Percentiles rank a stretch among this genome's conserved stretches.
phyloP scores from a whole-genome alignment of 768 basidiomycete genomes.

The Ramaria sp. region DNA sequence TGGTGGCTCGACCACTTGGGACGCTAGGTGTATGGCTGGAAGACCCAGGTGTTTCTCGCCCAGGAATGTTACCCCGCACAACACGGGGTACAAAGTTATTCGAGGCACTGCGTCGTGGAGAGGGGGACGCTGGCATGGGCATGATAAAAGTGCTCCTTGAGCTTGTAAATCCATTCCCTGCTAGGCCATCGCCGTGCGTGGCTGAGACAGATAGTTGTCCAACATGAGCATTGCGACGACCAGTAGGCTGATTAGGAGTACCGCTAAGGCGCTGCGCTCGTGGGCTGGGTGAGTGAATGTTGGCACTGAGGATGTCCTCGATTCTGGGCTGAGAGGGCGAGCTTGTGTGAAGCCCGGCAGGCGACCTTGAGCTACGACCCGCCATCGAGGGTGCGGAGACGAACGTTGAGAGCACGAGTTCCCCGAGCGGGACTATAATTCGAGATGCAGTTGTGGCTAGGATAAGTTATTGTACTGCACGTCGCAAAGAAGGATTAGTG shows the following conservation, averaged over 20 bases:
- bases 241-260: background rate
- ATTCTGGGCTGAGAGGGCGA: background rate
- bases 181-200: background rate
- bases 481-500: too few species aligned
- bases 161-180: background rate
- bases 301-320: conserved; percentile 2
- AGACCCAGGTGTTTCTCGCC: conserved; percentile 16
- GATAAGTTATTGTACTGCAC: too few species aligned
- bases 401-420: background rate
- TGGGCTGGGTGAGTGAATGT: background rate
- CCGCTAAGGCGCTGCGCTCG: background rate
- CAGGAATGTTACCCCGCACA: conserved; percentile 44
- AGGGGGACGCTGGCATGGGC: background rate
- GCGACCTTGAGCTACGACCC: conserved; percentile 5
- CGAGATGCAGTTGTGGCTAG: too few species aligned
- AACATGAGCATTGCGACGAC: background rate
- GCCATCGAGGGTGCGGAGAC: background rate
- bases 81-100: conserved; percentile 53
- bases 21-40: conserved; percentile 18
- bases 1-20: conserved; percentile 14
- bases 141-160: background rate
- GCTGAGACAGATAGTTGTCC: background rate
- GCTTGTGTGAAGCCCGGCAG: background rate
- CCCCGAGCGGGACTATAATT: background rate
- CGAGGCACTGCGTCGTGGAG: background rate